These are phyloP conservation scores for Fusarium sp. DNA, from an alignment of 2,329 filamentous ascomycete genomes.

Conservation along the genomic window DNA sequence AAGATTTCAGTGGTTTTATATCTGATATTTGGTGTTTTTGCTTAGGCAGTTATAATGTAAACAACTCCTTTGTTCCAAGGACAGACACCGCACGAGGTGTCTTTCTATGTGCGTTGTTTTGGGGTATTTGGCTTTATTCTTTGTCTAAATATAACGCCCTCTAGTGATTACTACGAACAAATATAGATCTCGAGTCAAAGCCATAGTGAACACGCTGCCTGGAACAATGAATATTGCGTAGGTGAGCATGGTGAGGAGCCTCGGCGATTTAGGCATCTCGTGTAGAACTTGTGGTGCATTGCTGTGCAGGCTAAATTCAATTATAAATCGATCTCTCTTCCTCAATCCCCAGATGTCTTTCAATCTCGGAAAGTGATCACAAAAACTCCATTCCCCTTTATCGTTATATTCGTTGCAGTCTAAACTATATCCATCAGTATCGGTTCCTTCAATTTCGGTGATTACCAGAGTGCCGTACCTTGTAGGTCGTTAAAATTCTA, in stretches of 20 bases:
- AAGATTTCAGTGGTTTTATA: not conserved
- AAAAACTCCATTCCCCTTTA: not conserved
- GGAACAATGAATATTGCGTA: not conserved
- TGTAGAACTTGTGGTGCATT: not conserved
- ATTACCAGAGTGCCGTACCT: not conserved
- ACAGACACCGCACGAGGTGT: not conserved
- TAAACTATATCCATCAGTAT: not conserved
- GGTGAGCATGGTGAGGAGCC: not conserved
- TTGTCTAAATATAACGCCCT: conserved; percentile 4
- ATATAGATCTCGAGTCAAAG: not conserved
- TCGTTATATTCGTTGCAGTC: not conserved
- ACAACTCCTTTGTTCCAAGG: conserved; percentile 14
- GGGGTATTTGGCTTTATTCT: not conserved
- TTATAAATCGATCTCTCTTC: not conserved
- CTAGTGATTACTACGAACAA: not conserved
- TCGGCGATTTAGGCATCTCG: too few relatives aligned
- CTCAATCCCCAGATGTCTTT: not conserved
- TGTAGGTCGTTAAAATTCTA: not conserved
- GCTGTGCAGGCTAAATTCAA: not conserved
- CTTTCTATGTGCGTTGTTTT: not conserved
- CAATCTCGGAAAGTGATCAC: not conserved
- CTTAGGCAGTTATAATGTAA: not conserved
- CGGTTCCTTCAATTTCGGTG: not conserved
- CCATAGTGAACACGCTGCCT: not conserved
- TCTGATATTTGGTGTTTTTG: not conserved